phyloP scores from a whole-genome alignment of 1,284 basidiomycete genomes.

The Pyrrhoderma lamaoense region DNA sequence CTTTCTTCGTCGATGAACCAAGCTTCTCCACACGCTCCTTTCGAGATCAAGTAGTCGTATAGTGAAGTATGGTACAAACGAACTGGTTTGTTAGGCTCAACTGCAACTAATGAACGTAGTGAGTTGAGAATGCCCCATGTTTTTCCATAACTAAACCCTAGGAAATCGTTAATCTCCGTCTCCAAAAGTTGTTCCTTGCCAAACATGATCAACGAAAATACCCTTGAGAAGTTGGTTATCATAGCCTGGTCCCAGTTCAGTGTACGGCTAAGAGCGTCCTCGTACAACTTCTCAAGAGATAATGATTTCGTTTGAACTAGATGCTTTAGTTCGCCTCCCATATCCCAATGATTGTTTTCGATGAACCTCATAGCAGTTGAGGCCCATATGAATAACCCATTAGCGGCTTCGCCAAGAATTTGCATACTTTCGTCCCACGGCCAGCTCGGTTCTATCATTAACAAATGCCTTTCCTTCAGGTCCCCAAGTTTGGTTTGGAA shows the following conservation, averaged over 20 bases:
- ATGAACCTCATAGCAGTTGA: constrained; percentile 2
- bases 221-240: background rate
- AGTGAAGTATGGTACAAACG: background rate
- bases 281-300: background rate
- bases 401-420: background rate
- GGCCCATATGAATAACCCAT: constrained; percentile 6
- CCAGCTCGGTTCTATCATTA: background rate
- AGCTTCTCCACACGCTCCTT: background rate
- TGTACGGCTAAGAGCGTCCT: background rate
- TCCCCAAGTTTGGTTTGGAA: background rate
- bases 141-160: background rate
- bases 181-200: background rate
- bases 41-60: background rate
- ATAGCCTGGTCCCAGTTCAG: background rate
- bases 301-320: background rate
- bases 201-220: background rate
- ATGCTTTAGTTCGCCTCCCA: background rate
- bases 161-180: background rate
- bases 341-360: background rate
- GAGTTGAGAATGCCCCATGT: background rate
- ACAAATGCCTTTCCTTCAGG: background rate
- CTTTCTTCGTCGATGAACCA: background rate
- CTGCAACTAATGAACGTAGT: background rate
- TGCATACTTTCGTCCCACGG: constrained; percentile 1
- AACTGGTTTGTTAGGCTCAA: background rate